A percentile compares a stretch with the other conserved stretches of the same genome.
phyloP scores from a whole-genome alignment of 2,329 filamentous ascomycete genomes.

The Trichoderma afroharzianum region DNA sequence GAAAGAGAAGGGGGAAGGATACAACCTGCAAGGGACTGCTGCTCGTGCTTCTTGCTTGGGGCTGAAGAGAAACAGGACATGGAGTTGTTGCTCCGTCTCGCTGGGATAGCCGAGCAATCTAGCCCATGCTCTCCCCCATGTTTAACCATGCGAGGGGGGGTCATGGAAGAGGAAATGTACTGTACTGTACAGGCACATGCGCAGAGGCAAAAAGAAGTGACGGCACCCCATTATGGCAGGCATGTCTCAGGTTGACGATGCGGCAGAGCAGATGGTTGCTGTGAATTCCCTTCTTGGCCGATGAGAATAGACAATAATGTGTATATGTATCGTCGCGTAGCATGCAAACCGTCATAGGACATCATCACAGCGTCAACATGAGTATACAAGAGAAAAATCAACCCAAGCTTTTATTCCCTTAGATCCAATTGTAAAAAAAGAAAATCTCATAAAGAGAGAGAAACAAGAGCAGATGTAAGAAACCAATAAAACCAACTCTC shows the following conservation, averaged over 20 bases:
- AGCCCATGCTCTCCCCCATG: not conserved
- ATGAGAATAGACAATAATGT: not conserved
- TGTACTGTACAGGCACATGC: not conserved
- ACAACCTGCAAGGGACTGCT: not conserved
- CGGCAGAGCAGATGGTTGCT: not conserved
- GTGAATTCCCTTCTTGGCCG: not conserved
- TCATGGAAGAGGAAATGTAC: not conserved
- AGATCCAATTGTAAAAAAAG: not conserved
- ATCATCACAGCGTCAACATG: not conserved
- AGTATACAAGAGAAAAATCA: not conserved
- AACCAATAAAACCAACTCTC: not conserved
- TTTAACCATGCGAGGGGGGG: not conserved
- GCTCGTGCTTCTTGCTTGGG: not conserved
- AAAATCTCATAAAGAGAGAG: not conserved
- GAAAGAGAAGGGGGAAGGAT: not conserved
- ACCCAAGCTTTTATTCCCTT: slow-evolving; percentile 5
- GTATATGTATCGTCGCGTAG: not conserved
- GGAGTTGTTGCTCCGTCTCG: not conserved
- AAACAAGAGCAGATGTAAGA: not conserved
- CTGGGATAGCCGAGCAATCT: not conserved
- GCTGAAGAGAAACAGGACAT: not conserved
- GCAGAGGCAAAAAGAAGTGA: not conserved
- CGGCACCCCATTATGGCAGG: not conserved
- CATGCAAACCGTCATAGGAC: not conserved
- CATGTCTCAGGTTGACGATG: not conserved